phyloP scores from a whole-genome alignment of 495 filamentous ascomycete species.

The Sphaerosporella brunnea region DNA sequence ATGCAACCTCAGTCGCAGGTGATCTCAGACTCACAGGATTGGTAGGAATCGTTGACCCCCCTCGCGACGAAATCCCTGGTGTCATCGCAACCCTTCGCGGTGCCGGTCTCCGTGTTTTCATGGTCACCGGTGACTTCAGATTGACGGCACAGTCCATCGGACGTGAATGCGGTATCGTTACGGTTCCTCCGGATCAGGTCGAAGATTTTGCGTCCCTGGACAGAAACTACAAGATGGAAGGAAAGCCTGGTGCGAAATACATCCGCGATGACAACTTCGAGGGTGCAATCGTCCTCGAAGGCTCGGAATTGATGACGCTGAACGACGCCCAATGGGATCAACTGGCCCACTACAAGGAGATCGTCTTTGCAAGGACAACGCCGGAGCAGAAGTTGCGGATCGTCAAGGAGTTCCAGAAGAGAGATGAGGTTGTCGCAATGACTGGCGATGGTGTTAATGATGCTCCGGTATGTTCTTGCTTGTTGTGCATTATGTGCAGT shows the following conservation, averaged over 20 bases:
- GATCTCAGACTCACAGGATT: constrained; percentile 45
- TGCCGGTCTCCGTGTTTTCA: constrained; percentile 47
- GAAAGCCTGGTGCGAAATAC: constrained; percentile 10
- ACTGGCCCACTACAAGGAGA: constrained; percentile 40
- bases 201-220: constrained; percentile 28
- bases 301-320: constrained; percentile 40
- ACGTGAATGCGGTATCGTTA: constrained; percentile 46
- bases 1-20: constrained; percentile 23
- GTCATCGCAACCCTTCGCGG: constrained; percentile 40
- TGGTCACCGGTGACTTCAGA: constrained; percentile 62
- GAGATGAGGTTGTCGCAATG: constrained; percentile 32
- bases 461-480: constrained; percentile 27
- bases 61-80: constrained; percentile 44
- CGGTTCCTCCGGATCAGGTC: constrained; percentile 27
- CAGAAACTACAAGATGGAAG: constrained; percentile 8
- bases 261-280: constrained; percentile 6
- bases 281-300: constrained; percentile 35
- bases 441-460: constrained; percentile 45
- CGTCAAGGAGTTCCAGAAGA: constrained; percentile 45
- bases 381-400: constrained; percentile 63
- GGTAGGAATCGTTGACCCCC: constrained; percentile 50
- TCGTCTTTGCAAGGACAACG: constrained; percentile 53
- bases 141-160: constrained; percentile 55
- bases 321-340: constrained; percentile 40
- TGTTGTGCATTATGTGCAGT: neutral